Conservation (phyloP, 345 rosid genomes). For the Populus alba region DNA sequence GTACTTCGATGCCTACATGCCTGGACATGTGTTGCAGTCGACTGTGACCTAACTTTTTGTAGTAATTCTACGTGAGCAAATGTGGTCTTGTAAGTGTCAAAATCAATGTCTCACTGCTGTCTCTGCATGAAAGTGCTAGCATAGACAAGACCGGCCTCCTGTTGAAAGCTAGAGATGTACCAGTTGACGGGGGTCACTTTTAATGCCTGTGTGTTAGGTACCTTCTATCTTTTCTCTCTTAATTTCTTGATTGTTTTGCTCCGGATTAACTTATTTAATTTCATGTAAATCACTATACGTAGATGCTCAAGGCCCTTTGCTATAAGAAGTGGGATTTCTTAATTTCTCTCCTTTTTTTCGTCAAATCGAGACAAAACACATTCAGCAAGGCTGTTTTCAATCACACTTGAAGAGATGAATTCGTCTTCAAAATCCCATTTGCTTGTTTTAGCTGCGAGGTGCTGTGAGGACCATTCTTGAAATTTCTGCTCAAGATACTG, state of each 20-base stretch:
- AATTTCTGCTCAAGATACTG: too few species aligned
- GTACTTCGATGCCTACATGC: background rate
- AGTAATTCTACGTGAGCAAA: constrained; percentile 37
- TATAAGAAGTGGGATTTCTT: background rate
- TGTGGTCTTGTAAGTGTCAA: constrained; percentile 29
- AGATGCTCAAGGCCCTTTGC: background rate
- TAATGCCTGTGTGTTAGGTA: background rate
- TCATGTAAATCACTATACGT: background rate
- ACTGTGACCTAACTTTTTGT: constrained; percentile 36
- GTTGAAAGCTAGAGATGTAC: background rate
- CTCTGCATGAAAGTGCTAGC: constrained; percentile 29
- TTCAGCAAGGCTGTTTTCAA: too few species aligned
- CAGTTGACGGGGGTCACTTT: background rate
- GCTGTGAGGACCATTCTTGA: too few species aligned
- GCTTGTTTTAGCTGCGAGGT: background rate
- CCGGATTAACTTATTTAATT: background rate
- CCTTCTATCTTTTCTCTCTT: constrained; percentile 7
- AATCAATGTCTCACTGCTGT: constrained; percentile 42
- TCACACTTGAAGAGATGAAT: too few species aligned
- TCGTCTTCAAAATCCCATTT: too few species aligned
- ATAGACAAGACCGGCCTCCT: constrained; percentile 4
- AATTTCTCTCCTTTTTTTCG: too few species aligned
- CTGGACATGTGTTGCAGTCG: constrained; percentile 22
- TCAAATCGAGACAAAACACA: too few species aligned
- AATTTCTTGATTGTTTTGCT: background rate